Percentiles rank a stretch among this genome's conserved stretches.
Conservation (phyloP, 306 rosid genomes). For the Corylus americana region DNA sequence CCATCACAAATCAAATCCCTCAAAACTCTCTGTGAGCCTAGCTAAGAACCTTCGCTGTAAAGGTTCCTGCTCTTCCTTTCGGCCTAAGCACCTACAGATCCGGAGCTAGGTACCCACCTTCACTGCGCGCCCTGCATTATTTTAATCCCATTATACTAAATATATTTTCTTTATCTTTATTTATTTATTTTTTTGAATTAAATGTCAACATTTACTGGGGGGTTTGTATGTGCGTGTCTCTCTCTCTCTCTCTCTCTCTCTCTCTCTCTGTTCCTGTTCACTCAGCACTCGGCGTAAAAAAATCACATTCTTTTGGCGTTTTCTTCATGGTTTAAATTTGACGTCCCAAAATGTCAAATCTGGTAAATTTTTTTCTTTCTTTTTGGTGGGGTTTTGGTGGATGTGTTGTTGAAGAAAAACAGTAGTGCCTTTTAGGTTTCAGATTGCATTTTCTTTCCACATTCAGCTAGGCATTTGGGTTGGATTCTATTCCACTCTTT, state of each 20-base stretch:
- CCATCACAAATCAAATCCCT: slow-evolving; percentile 12
- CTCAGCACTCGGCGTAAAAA: slow-evolving; percentile 6
- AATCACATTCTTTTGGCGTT: slow-evolving; percentile 19
- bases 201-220: slow-evolving; percentile 9
- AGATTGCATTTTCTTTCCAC: slow-evolving; percentile 19
- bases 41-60: slow-evolving; percentile 30
- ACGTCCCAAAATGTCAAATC: slow-evolving; percentile 8
- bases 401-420: slow-evolving; percentile 31
- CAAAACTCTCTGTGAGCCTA: not conserved
- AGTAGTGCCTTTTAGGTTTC: not conserved
- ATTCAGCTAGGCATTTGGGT: slow-evolving; percentile 42
- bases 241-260: not conserved
- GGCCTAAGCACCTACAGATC: slow-evolving; percentile 49
- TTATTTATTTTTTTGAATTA: not conserved
- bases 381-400: slow-evolving; percentile 24
- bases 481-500: slow-evolving; percentile 52
- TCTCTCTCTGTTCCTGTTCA: not conserved
- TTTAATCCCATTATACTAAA: not conserved
- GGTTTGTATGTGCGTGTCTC: no score
- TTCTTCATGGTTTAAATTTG: slow-evolving; percentile 32
- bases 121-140: slow-evolving; percentile 8
- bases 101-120: slow-evolving; percentile 30
- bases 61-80: slow-evolving; percentile 43
- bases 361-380: slow-evolving; percentile 11
- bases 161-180: not conserved